Evolutionary conservation across 768 basidiomycete species (phyloP), one percentile per base, ranked within the genome.

Genomic region (Leccinum rimulosum): DNA sequence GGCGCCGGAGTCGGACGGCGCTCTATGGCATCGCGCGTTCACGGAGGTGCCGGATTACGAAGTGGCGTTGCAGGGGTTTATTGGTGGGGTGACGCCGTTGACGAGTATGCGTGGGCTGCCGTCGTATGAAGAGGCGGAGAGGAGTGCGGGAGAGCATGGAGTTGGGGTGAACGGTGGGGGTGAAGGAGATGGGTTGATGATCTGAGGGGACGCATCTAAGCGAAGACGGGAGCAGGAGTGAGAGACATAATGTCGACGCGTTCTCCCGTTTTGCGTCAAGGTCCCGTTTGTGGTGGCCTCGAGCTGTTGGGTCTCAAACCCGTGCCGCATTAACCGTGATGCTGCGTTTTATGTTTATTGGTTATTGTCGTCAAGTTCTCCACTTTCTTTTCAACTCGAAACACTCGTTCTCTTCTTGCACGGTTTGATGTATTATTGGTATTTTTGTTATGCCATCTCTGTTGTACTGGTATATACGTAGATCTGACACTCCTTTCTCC

Each of bases 81-180:
- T 95, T 28, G 95, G 95, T 7, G 94, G 95, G 6, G 87, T 95
- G n/a, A 86, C 89, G 10, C 94, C 96, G 15, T 73, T 94, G 67
- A 80, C 80, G 66, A 88, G 89, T 65, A 79, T 88, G 77, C 79
- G 77, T 28, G 93, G 90, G 6, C 69, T 96, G 64, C 95, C 95
- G 50, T 90, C 86, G 40, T 98, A 98, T 65, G 93, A 92, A 64
- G 93, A 93, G 68, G 83, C 83, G 11, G 67, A 70, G 52, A 54
- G 67, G 60, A 47, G 30, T 25, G 57, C 43, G 9, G 40, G 9
- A 40, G 40, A 17, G 38, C 17, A 40, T 4, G 38, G 36, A 17
- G 15, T 38, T 38, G 38, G 38, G 17, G 38, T 4, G 17, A 8
- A n/a, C 4, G 6, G 14, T 2, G 17, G 33, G 4, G 51, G 35